Percentiles rank a stretch among this genome's conserved stretches.
phyloP scores from a whole-genome alignment of 176 grass and related monocot species.

The Eremochloa ophiuroides region DNA sequence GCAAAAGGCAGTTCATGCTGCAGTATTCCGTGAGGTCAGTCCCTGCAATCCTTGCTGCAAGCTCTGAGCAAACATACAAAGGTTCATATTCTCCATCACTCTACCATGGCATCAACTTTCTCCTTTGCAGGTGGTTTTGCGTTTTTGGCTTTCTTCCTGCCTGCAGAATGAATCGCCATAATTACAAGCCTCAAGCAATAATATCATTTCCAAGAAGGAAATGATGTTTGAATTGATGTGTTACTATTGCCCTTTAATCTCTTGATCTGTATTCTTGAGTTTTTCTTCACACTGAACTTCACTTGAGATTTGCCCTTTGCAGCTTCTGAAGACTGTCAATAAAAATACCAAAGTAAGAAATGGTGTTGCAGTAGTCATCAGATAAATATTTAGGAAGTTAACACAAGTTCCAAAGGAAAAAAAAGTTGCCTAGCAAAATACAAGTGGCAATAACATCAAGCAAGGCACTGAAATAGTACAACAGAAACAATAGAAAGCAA shows the following conservation, averaged over 20 bases:
- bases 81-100: conserved; percentile 26
- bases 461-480: not conserved
- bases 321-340: conserved; percentile 29
- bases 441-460: not conserved
- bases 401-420: not conserved
- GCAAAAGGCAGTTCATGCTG: not conserved
- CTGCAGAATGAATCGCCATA: conserved; percentile 26
- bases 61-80: not conserved
- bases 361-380: not conserved
- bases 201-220: not conserved
- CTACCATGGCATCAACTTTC: conserved; percentile 54
- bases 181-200: not conserved
- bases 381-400: not conserved
- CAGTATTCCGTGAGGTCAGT: not conserved
- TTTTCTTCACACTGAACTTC: conserved; percentile 64
- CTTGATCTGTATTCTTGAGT: conserved; percentile 61
- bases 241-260: conserved; percentile 47
- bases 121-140: conserved; percentile 16
- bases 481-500: not conserved
- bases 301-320: conserved; percentile 41
- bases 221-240: not conserved
- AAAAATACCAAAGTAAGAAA: not conserved
- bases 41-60: not conserved
- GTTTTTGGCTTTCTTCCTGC: conserved; percentile 62
- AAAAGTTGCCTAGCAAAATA: not conserved